Evolutionary conservation across 805 yeast genomes (phyloP), one percentile per base, ranked within the genome.

Genomic region (Yamadazyma akitaensis): DNA sequence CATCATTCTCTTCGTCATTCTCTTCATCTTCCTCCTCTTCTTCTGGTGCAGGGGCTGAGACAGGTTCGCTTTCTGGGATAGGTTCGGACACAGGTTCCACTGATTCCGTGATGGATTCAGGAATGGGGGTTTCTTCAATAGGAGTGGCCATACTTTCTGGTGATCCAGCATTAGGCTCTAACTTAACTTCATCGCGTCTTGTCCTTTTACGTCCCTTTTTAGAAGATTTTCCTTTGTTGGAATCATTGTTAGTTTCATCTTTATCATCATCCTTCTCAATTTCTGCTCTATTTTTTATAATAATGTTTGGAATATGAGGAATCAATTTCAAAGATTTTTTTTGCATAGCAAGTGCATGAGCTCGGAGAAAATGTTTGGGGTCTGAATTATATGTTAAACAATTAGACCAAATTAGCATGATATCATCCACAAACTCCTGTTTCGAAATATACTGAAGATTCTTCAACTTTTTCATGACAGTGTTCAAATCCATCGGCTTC

Each of bases 341-440:
- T 56, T 90, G 96, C 99, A 94, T 95, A 1, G 97, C 97, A 40
- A 87, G 66, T 0, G 99, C 99, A 67, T 94, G 97, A 0, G 82
- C 87, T 41, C 99, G 74, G 38, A 94, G 63, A 54, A 87, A 92
- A 64, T 94, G 98, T 49, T 83, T 84, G 2, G 99, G 98, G 58
- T 94, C 98, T 0, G 97, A 85, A 63, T 94, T 94, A 63, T 89
- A 94, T 1, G 91, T 81, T 48, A 95, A 68, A 63, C 99, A 94
- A 64, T 94, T 94, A 51, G 82, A 81, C 99, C 99, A 94, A 26
- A 94, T 94, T 43, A 95, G 75, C 90, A 88, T 87, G 50, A 94
- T 70, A 63, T 94, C 99, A 60, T 88, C 96, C n/a, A 90, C 96
- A 72, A 94, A 94, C 54, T 86, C 95, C 51, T 81, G 77, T 58